These are phyloP conservation scores for Fusarium keratoplasticum DNA, from an alignment of 2,329 filamentous ascomycete genomes.

Conservation along the genomic window DNA sequence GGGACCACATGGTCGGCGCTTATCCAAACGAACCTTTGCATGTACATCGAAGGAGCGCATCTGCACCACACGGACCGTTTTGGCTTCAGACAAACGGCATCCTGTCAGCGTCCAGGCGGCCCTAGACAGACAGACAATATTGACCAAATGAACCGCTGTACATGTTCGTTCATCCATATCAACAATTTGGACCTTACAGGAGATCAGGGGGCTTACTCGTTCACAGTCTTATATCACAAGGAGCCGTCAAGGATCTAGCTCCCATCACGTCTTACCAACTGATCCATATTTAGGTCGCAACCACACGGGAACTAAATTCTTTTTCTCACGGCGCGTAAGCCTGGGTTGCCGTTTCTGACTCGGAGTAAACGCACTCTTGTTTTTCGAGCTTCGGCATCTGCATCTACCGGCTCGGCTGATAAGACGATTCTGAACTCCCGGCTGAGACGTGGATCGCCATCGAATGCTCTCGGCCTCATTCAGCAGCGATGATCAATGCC, in stretches of 20 bases:
- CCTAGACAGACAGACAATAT: background rate
- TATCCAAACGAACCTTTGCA: background rate
- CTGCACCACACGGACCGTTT: background rate
- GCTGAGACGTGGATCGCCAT: background rate
- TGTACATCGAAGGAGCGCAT: background rate
- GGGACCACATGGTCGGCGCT: background rate
- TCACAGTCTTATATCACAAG: background rate
- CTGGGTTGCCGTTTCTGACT: background rate
- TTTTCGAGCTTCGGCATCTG: background rate
- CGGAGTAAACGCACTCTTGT: background rate
- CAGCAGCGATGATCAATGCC: background rate
- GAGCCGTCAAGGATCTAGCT: background rate
- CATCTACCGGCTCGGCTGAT: background rate
- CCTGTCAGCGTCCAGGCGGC: background rate
- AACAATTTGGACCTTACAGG: background rate
- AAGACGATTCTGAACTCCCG: background rate
- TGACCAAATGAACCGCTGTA: background rate
- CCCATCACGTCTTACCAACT: background rate
- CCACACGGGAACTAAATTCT: background rate
- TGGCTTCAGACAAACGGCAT: background rate
- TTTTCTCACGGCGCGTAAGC: background rate
- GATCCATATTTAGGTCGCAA: background rate
- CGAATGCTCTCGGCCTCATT: background rate
- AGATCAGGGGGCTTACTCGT: background rate
- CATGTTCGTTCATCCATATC: background rate